A percentile compares a stretch with the other conserved stretches of the same genome.
Conservation (phyloP, 148 eudicot species). For the Rhododendron henanense region DNA sequence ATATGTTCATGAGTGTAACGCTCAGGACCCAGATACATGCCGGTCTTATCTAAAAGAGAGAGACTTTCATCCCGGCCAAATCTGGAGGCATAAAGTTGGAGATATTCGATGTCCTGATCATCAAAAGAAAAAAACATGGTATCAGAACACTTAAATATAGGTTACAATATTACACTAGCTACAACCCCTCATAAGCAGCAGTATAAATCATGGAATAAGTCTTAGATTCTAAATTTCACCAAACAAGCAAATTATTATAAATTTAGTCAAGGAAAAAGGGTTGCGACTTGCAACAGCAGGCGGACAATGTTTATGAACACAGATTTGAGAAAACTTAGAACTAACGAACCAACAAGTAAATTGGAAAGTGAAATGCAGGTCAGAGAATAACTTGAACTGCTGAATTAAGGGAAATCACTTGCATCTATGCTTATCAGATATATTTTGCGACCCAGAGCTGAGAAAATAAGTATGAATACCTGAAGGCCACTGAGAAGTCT, state of each 20-base stretch:
- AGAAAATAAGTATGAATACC: conserved; percentile 33
- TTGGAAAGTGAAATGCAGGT: not conserved
- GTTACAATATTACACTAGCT: not conserved
- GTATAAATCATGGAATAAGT: not conserved
- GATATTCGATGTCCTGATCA: conserved; percentile 82
- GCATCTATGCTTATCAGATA: not conserved
- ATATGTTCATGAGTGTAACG: conserved; percentile 83
- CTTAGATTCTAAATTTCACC: not conserved
- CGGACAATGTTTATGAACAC: not conserved
- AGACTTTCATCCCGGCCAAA: conserved; percentile 82
- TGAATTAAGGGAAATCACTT: not conserved
- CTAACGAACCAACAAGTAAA: not conserved
- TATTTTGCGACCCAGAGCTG: not conserved
- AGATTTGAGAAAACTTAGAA: not conserved
- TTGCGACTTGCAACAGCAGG: not conserved
- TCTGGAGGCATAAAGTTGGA: conserved; percentile 78
- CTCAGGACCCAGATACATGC: conserved; percentile 79
- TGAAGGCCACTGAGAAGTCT: conserved; percentile 96
- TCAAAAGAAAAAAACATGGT: not conserved
- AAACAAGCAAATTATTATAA: not conserved
- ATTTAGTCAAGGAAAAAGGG: not conserved
- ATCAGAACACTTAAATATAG: not conserved
- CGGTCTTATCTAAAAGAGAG: conserved; percentile 70
- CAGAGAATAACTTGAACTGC: not conserved
- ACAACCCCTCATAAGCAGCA: not conserved